Evolutionary conservation across 176 grass and related monocot species (phyloP), one percentile per base, ranked within the genome.

Genomic region (Aegilops bicornis): DNA sequence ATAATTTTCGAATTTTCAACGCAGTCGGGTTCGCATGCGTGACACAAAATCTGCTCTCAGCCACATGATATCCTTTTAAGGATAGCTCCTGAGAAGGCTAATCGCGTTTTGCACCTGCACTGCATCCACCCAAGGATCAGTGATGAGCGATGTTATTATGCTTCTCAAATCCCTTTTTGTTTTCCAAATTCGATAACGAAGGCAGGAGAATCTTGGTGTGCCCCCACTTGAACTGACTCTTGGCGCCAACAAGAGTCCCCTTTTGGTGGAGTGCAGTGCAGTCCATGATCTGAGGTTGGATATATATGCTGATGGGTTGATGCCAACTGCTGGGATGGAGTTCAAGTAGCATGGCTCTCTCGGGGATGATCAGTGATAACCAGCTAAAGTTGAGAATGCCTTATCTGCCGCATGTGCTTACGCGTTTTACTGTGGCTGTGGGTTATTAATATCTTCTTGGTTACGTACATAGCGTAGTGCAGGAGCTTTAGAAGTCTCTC

Each of bases 181-280:
- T 31, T 82, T 33, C 17, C 7, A 22, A 33, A 29, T 64, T 43
- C 29, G 70, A 33, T 64, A 43, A 16, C 8, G 12, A 61, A 30
- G 23, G 9, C 52, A 43, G 37, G 23, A 73, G 82, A 73, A 83
- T 83, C 33, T 43, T 20, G 68, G 3, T 14, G 9, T 30, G 68
- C 68, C 54, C 23, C 33, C 81, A 61, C 68, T 39, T 73, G 39
- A 83, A 62, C 81, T 40, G 25, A 62, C 24, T 62, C 35, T 83
- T 31, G 63, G 69, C 36, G 27, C 69, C 29, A 20, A 54, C 25
- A 24, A 40, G 54, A 42, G 50, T 76, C 42, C 36, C 60, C 15
- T 43, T 9, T 42, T 27, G 78, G 4, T 20, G 77, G 2, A 19
- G 58, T 52, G 45, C 4, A 30, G 13, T 31, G 2, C 43, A 19